A percentile compares a stretch with the other conserved stretches of the same genome.
These are phyloP conservation scores for Huntiella omanensis DNA, from an alignment of 2,329 filamentous ascomycete genomes.

Conservation along the genomic window DNA sequence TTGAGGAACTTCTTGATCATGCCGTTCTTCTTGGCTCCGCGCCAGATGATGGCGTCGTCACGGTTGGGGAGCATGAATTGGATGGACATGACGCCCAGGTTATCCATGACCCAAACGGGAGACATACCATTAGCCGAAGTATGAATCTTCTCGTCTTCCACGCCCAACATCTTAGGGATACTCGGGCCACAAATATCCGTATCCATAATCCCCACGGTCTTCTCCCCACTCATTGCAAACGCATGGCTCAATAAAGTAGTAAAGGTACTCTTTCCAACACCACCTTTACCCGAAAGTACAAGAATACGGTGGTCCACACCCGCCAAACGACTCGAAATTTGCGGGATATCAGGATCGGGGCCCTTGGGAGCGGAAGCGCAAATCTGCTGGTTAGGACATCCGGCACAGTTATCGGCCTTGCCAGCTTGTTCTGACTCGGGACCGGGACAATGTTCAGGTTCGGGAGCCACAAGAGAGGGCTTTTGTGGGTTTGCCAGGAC, in stretches of 20 bases:
- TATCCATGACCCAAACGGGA: conserved; percentile 89
- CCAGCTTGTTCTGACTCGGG: conserved; percentile 59
- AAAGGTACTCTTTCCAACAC: conserved; percentile 92
- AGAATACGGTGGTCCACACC: conserved; percentile 82
- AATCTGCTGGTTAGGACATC: conserved; percentile 89
- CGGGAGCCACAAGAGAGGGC: conserved; percentile 76
- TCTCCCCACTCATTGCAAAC: conserved; percentile 63
- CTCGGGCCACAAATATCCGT: conserved; percentile 92
- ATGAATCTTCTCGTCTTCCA: conserved; percentile 84
- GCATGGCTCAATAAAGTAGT: conserved; percentile 74
- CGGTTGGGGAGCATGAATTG: conserved; percentile 94
- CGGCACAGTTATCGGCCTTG: conserved; percentile 66
- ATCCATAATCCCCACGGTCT: conserved; percentile 85
- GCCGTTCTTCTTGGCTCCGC: conserved; percentile 95
- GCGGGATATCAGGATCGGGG: conserved; percentile 78
- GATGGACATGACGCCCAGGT: conserved; percentile 88
- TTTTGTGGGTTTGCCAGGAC: conserved; percentile 57
- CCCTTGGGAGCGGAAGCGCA: conserved; percentile 90
- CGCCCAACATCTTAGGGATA: conserved; percentile 98
- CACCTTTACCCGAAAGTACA: conserved; percentile 84
- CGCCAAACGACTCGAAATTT: conserved; percentile 68
- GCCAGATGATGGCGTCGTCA: conserved; percentile 94
- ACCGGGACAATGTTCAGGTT: conserved; percentile 92
- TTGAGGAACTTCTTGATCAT: conserved; percentile 96
- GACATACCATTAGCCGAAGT: conserved; percentile 78